Base-by-base conservation (phyloP, 73 alveolate species). In the Blepharisma stoltei region DNA sequence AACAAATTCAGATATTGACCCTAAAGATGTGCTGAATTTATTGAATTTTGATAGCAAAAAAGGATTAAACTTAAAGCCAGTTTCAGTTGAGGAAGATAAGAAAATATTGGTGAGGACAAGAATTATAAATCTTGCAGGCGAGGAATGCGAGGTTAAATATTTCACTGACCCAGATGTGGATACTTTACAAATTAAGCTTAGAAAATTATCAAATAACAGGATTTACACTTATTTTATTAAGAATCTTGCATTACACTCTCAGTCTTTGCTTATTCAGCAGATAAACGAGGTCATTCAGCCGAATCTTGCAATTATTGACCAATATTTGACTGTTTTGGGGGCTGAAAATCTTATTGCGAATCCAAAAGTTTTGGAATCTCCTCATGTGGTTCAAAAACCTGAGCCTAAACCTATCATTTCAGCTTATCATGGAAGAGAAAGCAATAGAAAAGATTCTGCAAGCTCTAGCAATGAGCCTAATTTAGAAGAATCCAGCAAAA, bases 241-340 rank as follows among this genome's bases (percentile, higher is more conserved):
- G 23, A 60, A 60, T 38, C 38, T 60, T n/a, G 46, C 73, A 18
- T 60, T 60, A 14, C 14, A 60, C 49, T 60, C 73, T 18, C 14
- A 25, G 5, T n/a, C 73, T 14, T 25, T 60, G 46, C 37, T 60
- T 60, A 60, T 60, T 20, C 38, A 38, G 2, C 23, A 60, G 14
- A 25, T 25, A n/a, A n/a, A 60, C 38, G 73, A 60, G 18, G 73
- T 14, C 2, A 60, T 60, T 25, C 46, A 20, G 46, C 73, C 73
- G 3, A 20, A 20, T 25, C 46, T 60, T 9, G 11, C 18, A 14
- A n/a, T 60, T 18, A 25, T 18, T 14, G 73, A 60, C 47, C 73
- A 60, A 38, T 14, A 60, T 8, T 38, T 60, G 41, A 32, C 41
- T 3, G 41, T 32, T 32, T 32, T 32, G 41, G 41, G 41, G 41